Evolutionary conservation across 208 protist genomes (phyloP), one percentile per base, ranked within the genome.

Genomic region (Willaertia magna): DNA sequence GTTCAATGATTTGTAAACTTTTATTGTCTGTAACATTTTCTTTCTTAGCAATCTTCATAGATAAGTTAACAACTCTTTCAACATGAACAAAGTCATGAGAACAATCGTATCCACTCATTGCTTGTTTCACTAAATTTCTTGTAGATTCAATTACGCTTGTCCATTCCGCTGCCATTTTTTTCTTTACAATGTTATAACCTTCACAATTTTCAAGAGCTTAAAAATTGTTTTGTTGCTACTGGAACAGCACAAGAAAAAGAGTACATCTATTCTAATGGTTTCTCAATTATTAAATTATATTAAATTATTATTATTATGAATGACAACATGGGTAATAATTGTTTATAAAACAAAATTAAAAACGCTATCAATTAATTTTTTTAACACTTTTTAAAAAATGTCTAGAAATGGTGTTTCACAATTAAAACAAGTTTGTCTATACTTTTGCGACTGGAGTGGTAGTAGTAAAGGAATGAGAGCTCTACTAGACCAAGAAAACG

Each of bases 31-130:
- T 0, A 75, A 82, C 85, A 6, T 52, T n/a, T 47, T 88, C 90
- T 4, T 44, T 39, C 20, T 74, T 39, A n/a, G 88, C 88, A 44
- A 90, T 87, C 9, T n/a, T 20, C 16, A 46, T 44, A 12, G 75
- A n/a, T 22, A 87, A 48, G 20, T 75, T 87, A 16, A 76, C 51
- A 9, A 90, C 88, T 67, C 88, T 30, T 42, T 87, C 84, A 14
- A 90, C 44, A 75, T 90, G 88, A 81, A 43, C 40, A 81, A 47
- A 90, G 82, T 90, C 87, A 76, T 90, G 88, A 39, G 30, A 59
- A 78, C 51, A 26, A 84, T 90, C 88, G 52, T 87, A 85, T 74
- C 18, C 1, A 1, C 16, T 43, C 43, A 83, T 30, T 0, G 26
- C 26, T n/a, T 39, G 3, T 55, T 14, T 2, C 1, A 83, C 46